A percentile compares a stretch with the other conserved stretches of the same genome.
phyloP scores from a whole-genome alignment of 805 yeast species.

The Metschnikowia lachancei region DNA sequence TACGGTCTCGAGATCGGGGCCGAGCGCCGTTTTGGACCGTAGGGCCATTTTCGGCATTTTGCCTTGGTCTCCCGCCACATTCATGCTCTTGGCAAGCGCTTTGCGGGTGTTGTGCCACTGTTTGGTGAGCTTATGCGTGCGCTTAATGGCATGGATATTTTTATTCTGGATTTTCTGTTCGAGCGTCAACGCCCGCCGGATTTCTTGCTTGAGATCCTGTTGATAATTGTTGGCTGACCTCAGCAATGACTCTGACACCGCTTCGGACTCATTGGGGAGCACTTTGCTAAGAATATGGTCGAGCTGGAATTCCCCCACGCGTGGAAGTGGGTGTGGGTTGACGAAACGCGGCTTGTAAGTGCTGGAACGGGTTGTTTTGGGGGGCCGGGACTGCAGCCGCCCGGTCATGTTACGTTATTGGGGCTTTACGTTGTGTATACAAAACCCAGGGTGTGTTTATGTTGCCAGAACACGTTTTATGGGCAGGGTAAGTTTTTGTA shows the following conservation, averaged over 20 bases:
- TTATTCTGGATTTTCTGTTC: conserved; percentile 43
- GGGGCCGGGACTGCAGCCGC: neutral
- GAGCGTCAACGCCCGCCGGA: conserved; percentile 31
- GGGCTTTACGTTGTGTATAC: too few relatives aligned
- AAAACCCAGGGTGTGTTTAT: too few relatives aligned
- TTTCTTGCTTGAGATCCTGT: conserved; percentile 35
- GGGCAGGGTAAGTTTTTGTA: too few relatives aligned
- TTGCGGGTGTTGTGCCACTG: conserved; percentile 4
- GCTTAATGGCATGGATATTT: conserved; percentile 36
- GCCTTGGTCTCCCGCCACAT: neutral
- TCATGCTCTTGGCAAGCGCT: neutral
- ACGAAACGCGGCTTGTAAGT: conserved; percentile 9
- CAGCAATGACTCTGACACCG: conserved; percentile 28
- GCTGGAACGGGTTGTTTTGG: neutral
- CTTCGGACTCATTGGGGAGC: conserved; percentile 28
- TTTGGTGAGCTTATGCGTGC: conserved; percentile 23
- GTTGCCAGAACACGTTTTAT: too few relatives aligned
- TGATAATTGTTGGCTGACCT: conserved; percentile 33
- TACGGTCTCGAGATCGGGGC: conserved; percentile 4
- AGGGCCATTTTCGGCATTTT: neutral
- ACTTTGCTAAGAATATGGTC: conserved; percentile 27
- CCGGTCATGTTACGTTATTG: neutral
- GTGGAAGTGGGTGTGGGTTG: conserved; percentile 18
- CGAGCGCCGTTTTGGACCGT: neutral
- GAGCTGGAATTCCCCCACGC: conserved; percentile 31